phyloP scores from a whole-genome alignment of 106 monocot genomes.

The Iris macrosiphon region DNA sequence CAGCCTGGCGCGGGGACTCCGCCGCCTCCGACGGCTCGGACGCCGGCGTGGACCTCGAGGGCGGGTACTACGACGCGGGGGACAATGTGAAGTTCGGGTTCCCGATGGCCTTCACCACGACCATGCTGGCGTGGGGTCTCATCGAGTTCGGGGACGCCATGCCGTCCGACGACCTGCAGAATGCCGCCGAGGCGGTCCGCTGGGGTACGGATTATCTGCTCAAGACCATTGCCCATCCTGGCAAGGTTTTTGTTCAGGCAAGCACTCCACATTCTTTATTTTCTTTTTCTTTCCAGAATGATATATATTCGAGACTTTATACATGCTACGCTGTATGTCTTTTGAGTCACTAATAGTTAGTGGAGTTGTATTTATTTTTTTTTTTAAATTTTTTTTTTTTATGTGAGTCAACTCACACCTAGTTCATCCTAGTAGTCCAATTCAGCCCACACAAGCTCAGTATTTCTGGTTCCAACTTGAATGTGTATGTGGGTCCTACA shows the following conservation, averaged over 20 bases:
- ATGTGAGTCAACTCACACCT: too few species aligned
- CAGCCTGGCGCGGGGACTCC: slow-evolving; percentile 59
- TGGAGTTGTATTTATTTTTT: too few species aligned
- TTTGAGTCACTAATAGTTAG: too few species aligned
- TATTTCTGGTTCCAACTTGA: too few species aligned
- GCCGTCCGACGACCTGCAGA: slow-evolving; percentile 40
- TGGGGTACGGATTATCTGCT: slow-evolving; percentile 91
- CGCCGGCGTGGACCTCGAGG: slow-evolving; percentile 67
- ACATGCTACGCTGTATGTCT: too few species aligned
- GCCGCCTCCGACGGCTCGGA: slow-evolving; percentile 44
- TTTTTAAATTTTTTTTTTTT: too few species aligned
- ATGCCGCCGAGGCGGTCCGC: slow-evolving; percentile 54
- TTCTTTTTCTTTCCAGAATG: too few species aligned
- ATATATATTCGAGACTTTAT: too few species aligned
- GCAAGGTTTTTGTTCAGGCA: slow-evolving; percentile 61
- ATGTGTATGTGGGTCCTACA: too few species aligned
- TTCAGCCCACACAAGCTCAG: too few species aligned
- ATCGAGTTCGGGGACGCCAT: slow-evolving; percentile 64
- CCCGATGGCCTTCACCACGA: slow-evolving; percentile 87
- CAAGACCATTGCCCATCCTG: slow-evolving; percentile 65
- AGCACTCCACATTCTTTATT: background rate
- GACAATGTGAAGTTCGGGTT: slow-evolving; percentile 94
- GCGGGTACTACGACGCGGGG: slow-evolving; percentile 91
- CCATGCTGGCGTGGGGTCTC: slow-evolving; percentile 82
- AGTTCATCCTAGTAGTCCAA: too few species aligned